These are phyloP conservation scores for Candida maltosa DNA, from an alignment of 805 yeast genomes.

Conservation along the genomic window DNA sequence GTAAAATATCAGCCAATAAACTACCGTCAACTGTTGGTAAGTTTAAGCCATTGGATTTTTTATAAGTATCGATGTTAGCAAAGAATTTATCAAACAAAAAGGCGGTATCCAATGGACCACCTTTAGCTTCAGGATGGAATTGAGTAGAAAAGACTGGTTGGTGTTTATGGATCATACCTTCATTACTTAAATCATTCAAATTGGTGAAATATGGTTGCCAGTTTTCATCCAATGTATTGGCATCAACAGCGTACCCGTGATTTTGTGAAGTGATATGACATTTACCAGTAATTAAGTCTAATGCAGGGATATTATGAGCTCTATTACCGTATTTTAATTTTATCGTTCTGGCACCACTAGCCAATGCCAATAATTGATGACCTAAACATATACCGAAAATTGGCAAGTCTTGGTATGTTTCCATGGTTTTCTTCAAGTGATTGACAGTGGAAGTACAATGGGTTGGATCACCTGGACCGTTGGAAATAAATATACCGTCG, in stretches of 20 bases:
- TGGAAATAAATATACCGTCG: slow-evolving; percentile 92
- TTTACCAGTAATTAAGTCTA: slow-evolving; percentile 84
- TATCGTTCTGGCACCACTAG: slow-evolving; percentile 88
- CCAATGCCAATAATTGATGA: slow-evolving; percentile 93
- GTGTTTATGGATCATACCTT: slow-evolving; percentile 88
- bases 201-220: slow-evolving; percentile 87
- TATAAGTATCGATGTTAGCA: slow-evolving; percentile 59
- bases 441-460: slow-evolving; percentile 78
- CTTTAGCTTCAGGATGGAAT: slow-evolving; percentile 99
- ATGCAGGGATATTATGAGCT: slow-evolving; percentile 97
- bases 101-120: slow-evolving; percentile 95
- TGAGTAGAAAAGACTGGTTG: slow-evolving; percentile 95
- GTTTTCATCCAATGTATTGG: slow-evolving; percentile 64
- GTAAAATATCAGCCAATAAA: slow-evolving; percentile 58
- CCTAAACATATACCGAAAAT: slow-evolving; percentile 98
- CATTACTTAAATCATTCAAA: slow-evolving; percentile 93
- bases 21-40: slow-evolving; percentile 44
- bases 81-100: slow-evolving; percentile 90
- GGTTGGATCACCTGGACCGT: slow-evolving; percentile 98
- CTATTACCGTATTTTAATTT: slow-evolving; percentile 97
- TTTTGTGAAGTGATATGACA: slow-evolving; percentile 98
- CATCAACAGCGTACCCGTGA: slow-evolving; percentile 97
- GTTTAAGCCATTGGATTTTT: slow-evolving; percentile 31
- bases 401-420: slow-evolving; percentile 63
- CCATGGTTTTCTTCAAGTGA: slow-evolving; percentile 70